Evolutionary conservation across 2,329 filamentous ascomycete species (phyloP), one percentile per base, ranked within the genome.

Genomic region (Gaeumannomyces tritici): DNA sequence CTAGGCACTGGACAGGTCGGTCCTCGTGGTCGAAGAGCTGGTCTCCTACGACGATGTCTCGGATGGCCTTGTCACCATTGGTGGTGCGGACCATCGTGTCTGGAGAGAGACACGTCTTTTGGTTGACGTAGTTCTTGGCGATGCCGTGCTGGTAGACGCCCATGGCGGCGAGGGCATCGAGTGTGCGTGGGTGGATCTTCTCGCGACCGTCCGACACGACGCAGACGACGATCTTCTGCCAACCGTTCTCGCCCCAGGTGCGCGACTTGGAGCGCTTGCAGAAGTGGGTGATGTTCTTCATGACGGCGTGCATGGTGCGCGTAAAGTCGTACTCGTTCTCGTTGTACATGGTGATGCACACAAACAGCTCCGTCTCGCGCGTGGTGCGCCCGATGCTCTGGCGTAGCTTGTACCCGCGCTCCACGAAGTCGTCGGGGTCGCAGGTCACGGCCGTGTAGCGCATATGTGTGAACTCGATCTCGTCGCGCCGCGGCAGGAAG

Each of bases 311-410:
- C 93, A 99, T 98, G 0, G 95, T 99, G 58, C 95, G 86, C 8
- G 95, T 97, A 70, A 99, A 99, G 71, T 92, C 86, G 69, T 96
- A 91, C 72, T 98, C 95, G 75, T 97, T 90, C 76, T 99, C 95
- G 75, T 99, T 99, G 79, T 97, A 98, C 95, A 98, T 98, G 69
- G 95, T 99, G 65, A 99, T 81, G 73, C 93, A 96, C 69, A 99
- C 96, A 73, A 98, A 95, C 9, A 99, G 79, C 75, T 99, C 95
- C 0, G 93, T 98, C 74, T 98, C 93, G 65, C 95, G 86, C 31
- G 87, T 80, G 0, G 90, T 96, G 63, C 80, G 83, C 57, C 92
- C 92, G 64, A 97, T 91, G 71, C 90, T 91, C 75, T 98, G 95
- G 62, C 95, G 89, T 70, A 99, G 78, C 72, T 96, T 95, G 79